Evolutionary conservation across 2,329 filamentous ascomycete species (phyloP).

Genomic region (Fusarium mangiferae): DNA sequence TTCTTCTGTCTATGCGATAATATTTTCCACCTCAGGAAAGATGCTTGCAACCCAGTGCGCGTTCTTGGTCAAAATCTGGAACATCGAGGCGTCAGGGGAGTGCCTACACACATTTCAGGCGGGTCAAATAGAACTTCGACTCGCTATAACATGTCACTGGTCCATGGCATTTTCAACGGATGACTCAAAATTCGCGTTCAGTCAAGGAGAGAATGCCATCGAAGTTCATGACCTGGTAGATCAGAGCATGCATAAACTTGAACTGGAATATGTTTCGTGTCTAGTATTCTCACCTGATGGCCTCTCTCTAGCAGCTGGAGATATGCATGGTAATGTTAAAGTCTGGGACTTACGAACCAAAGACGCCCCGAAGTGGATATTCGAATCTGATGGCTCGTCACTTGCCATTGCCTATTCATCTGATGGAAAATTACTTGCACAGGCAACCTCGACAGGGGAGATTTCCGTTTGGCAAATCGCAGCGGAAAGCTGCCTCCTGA

Average conservation of each 20-base stretch:
- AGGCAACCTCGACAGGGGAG: not conserved
- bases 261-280: not conserved
- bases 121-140: no score
- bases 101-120: no score
- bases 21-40: no score
- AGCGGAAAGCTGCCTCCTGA: accelerated
- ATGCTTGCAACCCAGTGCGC: no score
- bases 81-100: no score
- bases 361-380: not conserved
- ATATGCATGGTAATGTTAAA: not conserved
- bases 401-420: not conserved
- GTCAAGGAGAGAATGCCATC: no score
- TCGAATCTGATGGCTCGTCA: not conserved
- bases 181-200: no score
- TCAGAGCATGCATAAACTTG: not conserved
- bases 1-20: no score
- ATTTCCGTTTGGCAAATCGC: not conserved
- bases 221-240: no score
- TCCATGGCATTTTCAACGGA: no score
- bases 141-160: no score
- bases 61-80: no score
- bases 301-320: not conserved
- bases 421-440: not conserved
- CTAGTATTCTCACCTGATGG: not conserved
- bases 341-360: not conserved